phyloP scores from a whole-genome alignment of 352 stramenopile species.

The Phytophthora sansomeana region DNA sequence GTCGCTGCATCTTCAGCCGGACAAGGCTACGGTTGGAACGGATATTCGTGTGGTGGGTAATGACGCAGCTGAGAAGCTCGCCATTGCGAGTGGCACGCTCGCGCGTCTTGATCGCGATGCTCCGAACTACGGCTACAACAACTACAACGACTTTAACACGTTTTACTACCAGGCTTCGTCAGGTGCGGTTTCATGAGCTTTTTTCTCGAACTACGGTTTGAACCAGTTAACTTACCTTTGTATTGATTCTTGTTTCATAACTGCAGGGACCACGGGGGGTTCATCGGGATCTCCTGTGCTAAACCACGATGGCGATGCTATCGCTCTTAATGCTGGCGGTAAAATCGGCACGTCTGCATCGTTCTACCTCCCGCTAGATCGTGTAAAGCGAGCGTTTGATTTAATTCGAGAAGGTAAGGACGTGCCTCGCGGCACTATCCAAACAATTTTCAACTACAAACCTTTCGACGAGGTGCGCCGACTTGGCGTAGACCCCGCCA shows the following conservation, averaged over 20 bases:
- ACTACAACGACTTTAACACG: slow-evolving; percentile 95
- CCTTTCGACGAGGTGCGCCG: slow-evolving; percentile 92
- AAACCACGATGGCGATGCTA: slow-evolving; percentile 87
- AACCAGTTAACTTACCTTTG: neutral
- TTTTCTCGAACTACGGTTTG: neutral
- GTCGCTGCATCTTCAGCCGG: slow-evolving; percentile 79
- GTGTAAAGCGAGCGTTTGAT: slow-evolving; percentile 89
- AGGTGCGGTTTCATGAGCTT: slow-evolving; percentile 23
- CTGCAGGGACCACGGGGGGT: slow-evolving; percentile 61
- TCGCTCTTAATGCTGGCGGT: slow-evolving; percentile 93
- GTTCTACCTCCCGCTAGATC: slow-evolving; percentile 92
- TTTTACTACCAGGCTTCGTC: slow-evolving; percentile 94
- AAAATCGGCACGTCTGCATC: slow-evolving; percentile 88
- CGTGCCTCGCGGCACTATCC: slow-evolving; percentile 88
- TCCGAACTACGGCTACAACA: slow-evolving; percentile 90
- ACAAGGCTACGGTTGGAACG: slow-evolving; percentile 90
- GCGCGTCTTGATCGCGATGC: slow-evolving; percentile 91
- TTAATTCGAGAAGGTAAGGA: slow-evolving; percentile 72
- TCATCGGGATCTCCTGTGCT: slow-evolving; percentile 91
- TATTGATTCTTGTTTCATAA: neutral
- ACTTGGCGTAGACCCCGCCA: slow-evolving; percentile 80
- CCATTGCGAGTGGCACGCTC: slow-evolving; percentile 92
- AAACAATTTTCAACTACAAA: slow-evolving; percentile 92
- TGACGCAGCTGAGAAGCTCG: slow-evolving; percentile 93
- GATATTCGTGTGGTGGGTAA: slow-evolving; percentile 95